Evolutionary conservation across 306 rosid genomes (phyloP).

Genomic region (Acacia acuminata): DNA sequence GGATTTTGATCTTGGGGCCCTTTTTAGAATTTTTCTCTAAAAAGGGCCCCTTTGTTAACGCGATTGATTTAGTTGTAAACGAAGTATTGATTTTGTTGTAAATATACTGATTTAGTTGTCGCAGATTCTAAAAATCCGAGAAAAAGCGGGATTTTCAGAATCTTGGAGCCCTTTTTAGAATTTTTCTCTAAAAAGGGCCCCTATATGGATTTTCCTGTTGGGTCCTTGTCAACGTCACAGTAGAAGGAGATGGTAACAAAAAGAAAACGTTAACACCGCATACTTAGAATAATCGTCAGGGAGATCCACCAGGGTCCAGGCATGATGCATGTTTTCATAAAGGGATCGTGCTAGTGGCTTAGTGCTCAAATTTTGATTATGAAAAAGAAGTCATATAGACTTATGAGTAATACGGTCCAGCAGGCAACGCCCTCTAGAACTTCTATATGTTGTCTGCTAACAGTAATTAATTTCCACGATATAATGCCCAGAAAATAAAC

Average conservation of each 20-base stretch:
- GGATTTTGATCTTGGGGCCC: too few relatives aligned
- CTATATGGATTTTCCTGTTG: too few relatives aligned
- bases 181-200: too few relatives aligned
- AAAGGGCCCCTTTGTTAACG: too few relatives aligned
- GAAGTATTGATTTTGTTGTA: too few relatives aligned
- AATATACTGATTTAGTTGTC: too few relatives aligned
- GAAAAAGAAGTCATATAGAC: background rate
- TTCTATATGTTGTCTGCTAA: background rate
- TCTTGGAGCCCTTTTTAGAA: too few relatives aligned
- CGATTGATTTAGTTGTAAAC: too few relatives aligned
- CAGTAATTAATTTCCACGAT: background rate
- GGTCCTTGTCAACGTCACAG: background rate
- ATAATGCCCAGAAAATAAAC: background rate
- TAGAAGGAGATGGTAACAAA: background rate
- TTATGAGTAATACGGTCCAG: background rate
- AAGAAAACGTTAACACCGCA: background rate
- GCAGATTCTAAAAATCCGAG: too few relatives aligned
- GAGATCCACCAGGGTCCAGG: background rate
- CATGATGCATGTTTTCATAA: constrained; percentile 5
- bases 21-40: too few relatives aligned
- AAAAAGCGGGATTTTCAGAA: too few relatives aligned
- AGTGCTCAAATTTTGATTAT: background rate
- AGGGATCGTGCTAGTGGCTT: constrained; percentile 12
- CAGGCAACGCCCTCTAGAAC: background rate
- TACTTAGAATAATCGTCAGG: background rate